Base-by-base conservation (phyloP, 345 rosid genomes). In the Salix purpurea region DNA sequence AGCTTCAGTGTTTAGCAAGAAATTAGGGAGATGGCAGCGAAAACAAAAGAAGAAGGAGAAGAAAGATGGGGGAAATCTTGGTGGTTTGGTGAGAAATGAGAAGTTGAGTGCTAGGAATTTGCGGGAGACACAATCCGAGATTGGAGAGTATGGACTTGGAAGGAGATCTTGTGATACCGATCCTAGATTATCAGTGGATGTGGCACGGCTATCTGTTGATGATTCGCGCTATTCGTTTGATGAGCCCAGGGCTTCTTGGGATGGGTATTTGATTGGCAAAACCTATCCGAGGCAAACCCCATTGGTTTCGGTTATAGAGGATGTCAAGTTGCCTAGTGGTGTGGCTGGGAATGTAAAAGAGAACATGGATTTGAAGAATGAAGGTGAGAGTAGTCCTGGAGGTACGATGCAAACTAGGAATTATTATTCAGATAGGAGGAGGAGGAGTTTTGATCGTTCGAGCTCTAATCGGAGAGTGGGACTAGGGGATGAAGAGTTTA, bases 171-270 rank as follows among this genome's bases (percentile, higher is more conserved):
- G 88, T 72, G 88, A 89, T 70, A 74, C 87, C 36, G 86, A 85
- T 70, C 85, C 88, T 44, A 84, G 86, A 71, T 79, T 77, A 24
- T 85, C 86, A 7, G 69, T 83, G 36, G 85, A 80, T 40, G 69
- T 70, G 15, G 79, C 73, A 40, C 52, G 86, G 68, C 42, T 73
- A 28, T 84, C 89, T 61, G 61, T 80, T 24, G 92, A 89, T 74
- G 82, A 83, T 71, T 66, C 80, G 7, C 50, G 86, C 78, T 76
- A 81, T 71, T 92, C 90, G 21, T 85, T 92, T 24, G 96, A 90
- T 69, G 89, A 88, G 71, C 97, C 97, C 44, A 86, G 94, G 78
- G 91, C 91, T 77, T 95, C 96, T 18, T 89, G 93, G 91, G 96
- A 95, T 60, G 96, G 97, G 9, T 84, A 82, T 39, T 82, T 90